phyloP scores from a whole-genome alignment of 164 flowering plant species.

The Vitis labrusca region DNA sequence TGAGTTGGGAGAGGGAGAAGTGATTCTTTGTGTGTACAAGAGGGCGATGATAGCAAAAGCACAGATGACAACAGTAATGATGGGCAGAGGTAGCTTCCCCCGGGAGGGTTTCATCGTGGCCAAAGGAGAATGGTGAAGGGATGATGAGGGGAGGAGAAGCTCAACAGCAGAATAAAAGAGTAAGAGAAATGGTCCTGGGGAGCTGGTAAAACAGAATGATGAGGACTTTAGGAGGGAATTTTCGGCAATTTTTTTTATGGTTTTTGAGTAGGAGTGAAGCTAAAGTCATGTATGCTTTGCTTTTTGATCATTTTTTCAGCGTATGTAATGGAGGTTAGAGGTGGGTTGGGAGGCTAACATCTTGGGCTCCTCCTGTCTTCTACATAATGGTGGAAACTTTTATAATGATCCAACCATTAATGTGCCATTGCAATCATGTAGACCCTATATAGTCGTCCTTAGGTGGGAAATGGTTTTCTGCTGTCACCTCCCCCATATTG shows the following conservation, averaged over 20 bases:
- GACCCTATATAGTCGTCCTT: background rate
- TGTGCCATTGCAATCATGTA: constrained; percentile 9
- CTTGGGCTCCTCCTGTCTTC: constrained; percentile 14
- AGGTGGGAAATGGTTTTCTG: constrained; percentile 6
- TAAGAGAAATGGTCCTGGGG: background rate
- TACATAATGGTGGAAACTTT: background rate
- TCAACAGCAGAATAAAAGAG: constrained; percentile 3
- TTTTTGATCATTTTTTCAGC: background rate
- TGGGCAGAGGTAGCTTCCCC: constrained; percentile 56
- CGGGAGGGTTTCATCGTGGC: constrained; percentile 34
- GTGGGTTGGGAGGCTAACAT: constrained; percentile 47
- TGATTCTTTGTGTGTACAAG: constrained; percentile 59
- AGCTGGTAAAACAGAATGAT: constrained; percentile 24
- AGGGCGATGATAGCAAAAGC: constrained; percentile 48
- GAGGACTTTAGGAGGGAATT: constrained; percentile 4
- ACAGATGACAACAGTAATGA: constrained; percentile 41
- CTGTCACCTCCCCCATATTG: no score
- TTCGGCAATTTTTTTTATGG: constrained; percentile 15
- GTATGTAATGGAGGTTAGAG: constrained; percentile 13
- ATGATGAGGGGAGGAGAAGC: background rate
- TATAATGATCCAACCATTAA: constrained; percentile 12
- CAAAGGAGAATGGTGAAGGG: constrained; percentile 1
- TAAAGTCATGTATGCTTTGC: constrained; percentile 41
- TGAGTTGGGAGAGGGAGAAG: constrained; percentile 40
- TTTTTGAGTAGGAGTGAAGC: constrained; percentile 82